These are phyloP conservation scores for Neoarthrinium moseri DNA, from an alignment of 2,329 filamentous ascomycete species.

Conservation along the genomic window DNA sequence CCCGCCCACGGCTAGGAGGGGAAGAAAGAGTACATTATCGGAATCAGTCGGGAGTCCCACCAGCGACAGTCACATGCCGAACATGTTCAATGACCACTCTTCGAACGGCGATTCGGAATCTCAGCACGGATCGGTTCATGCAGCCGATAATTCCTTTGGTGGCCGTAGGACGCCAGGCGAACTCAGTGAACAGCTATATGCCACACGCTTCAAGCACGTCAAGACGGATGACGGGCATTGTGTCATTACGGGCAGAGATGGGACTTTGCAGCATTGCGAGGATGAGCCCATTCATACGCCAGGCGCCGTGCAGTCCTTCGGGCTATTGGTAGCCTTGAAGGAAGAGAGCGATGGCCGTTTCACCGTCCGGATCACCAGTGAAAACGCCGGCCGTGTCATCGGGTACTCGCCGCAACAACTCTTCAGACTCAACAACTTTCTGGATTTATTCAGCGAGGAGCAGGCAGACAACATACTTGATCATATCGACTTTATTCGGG, in stretches of 20 bases:
- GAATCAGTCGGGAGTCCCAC: slow-evolving; percentile 14
- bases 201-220: slow-evolving; percentile 75
- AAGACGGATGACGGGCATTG: slow-evolving; percentile 76
- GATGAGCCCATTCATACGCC: slow-evolving; percentile 90
- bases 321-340: slow-evolving; percentile 70
- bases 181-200: slow-evolving; percentile 50
- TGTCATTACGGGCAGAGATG: slow-evolving; percentile 77
- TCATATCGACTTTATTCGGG: slow-evolving; percentile 83
- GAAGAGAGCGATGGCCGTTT: slow-evolving; percentile 69
- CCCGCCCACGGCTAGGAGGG: background rate
- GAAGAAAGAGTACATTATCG: slow-evolving; percentile 15
- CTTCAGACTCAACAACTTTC: slow-evolving; percentile 72
- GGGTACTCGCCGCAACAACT: slow-evolving; percentile 76
- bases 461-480: slow-evolving; percentile 82
- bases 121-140: slow-evolving; percentile 17
- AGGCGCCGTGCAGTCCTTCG: slow-evolving; percentile 78
- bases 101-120: slow-evolving; percentile 19
- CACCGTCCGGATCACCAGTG: slow-evolving; percentile 71
- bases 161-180: slow-evolving; percentile 14
- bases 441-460: slow-evolving; percentile 81
- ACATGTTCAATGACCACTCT: slow-evolving; percentile 22
- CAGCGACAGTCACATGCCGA: slow-evolving; percentile 9
- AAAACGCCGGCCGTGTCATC: slow-evolving; percentile 74
- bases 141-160: slow-evolving; percentile 11
- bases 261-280: slow-evolving; percentile 75